Base-by-base conservation (phyloP, 2,329 filamentous ascomycete species). In the Aspergillus brasiliensis region DNA sequence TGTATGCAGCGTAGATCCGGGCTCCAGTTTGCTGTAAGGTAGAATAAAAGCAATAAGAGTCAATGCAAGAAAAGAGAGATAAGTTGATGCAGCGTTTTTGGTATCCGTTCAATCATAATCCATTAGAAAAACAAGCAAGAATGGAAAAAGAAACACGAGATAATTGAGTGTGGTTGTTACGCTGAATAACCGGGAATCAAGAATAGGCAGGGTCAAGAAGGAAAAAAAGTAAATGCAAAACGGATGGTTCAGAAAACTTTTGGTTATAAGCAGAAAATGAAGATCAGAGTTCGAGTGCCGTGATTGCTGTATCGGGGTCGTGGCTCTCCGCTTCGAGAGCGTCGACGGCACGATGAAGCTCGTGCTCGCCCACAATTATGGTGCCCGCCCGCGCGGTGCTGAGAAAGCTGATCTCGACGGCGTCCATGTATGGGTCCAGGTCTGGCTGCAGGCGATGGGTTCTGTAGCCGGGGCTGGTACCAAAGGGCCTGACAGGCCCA, bases 381-480 rank as follows among this genome's bases (percentile, higher is more conserved):
- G 92, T 93, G 1, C 94, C 94, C 0, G 93, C 92, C 44, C 89
- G 85, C 4, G 92, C 92, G 0, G 94, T 98, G 62, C 90, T 95
- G 63, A 98, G 80, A 74, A 97, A 98, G 59, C 90, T 94, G 77
- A 98, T 88, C 73, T 97, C 92, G 0, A 91, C 86, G 1, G 72
- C 77, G 59, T 76, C 73, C 56, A 62, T 73, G 21, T 63, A 67
- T 10, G 62, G 25, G 53, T 72, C 70, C n/a, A 71, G 47, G 66
- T 74, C 68, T 2, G 73, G 71, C 53, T 74, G 67, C 15, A 75
- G 66, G 38, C 69, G 71, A 57, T 75, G 73, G 0, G 68, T 70
- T 44, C 54, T 57, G 47, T 58, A 60, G 15, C 58, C 51, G 6
- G 63, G 59, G 7, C 59, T 60, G 6, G 63, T 54, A 13, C 51